Evolutionary conservation across 208 protist species (phyloP).

Genomic region (Acanthamoeba royreba): DNA sequence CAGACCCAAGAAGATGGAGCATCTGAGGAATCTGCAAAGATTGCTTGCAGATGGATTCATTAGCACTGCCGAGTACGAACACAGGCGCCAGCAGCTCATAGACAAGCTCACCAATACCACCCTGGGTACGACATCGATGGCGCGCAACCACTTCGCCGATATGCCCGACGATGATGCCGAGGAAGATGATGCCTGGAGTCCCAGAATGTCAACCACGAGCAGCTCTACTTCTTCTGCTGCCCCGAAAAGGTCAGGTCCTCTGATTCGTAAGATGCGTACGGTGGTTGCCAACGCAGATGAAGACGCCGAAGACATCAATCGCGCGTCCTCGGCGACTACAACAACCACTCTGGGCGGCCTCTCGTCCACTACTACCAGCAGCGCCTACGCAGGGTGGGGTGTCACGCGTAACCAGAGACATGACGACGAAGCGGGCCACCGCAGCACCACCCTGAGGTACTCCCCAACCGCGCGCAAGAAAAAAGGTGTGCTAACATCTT

Average conservation of each 20-base stretch:
- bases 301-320: too few species aligned
- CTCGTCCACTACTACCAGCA: too few species aligned
- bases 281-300: too few species aligned
- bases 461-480: too few species aligned
- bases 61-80: not conserved
- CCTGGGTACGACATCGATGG: not conserved
- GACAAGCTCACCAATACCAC: slow-evolving; percentile 39
- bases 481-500: too few species aligned
- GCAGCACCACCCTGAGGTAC: too few species aligned
- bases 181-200: not conserved
- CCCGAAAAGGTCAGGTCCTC: not conserved
- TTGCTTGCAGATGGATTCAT: not conserved
- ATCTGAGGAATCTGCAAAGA: not conserved
- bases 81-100: not conserved
- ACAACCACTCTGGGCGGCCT: too few species aligned
- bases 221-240: not conserved
- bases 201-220: not conserved
- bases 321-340: too few species aligned
- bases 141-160: not conserved
- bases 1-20: too few species aligned
- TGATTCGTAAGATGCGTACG: not conserved
- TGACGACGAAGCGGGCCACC: too few species aligned
- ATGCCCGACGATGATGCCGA: not conserved
- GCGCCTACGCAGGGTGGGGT: too few species aligned
- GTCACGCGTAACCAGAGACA: too few species aligned